These are phyloP conservation scores for Sarocladium brachiariae DNA, from an alignment of 2,329 filamentous ascomycete species.

Conservation along the genomic window DNA sequence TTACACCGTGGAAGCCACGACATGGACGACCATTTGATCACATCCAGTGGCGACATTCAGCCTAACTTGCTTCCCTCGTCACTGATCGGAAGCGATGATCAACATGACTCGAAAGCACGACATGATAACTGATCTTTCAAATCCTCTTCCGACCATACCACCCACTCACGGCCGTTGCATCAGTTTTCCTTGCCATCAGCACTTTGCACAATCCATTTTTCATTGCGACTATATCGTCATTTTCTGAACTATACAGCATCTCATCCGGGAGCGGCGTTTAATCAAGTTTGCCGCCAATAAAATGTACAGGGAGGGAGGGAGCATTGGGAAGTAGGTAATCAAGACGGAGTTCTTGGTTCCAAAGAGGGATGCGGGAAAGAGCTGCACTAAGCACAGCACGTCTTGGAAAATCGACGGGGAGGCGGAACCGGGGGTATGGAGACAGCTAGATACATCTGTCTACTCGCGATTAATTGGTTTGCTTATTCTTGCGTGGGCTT, in stretches of 20 bases:
- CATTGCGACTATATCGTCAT: neutral
- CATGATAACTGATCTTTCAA: neutral
- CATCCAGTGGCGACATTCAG: slow-evolving; percentile 33
- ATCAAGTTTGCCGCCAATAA: too few relatives aligned
- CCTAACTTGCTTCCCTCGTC: slow-evolving; percentile 23
- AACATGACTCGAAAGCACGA: slow-evolving; percentile 1
- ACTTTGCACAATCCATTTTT: neutral
- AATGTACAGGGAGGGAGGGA: too few relatives aligned
- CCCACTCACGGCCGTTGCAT: too few relatives aligned
- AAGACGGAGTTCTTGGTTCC: too few relatives aligned
- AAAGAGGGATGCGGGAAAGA: too few relatives aligned
- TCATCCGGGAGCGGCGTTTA: neutral
- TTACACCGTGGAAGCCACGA: slow-evolving; percentile 32
- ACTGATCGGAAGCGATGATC: neutral
- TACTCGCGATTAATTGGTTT: neutral
- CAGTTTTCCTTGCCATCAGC: too few relatives aligned
- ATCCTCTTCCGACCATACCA: too few relatives aligned
- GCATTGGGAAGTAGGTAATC: too few relatives aligned
- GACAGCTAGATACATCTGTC: too few relatives aligned
- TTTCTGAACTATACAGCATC: neutral
- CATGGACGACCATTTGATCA: slow-evolving; percentile 29
- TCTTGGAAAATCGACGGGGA: too few relatives aligned
- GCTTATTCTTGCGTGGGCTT: neutral
- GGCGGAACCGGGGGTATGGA: too few relatives aligned
- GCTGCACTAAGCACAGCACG: too few relatives aligned